These are phyloP conservation scores for Globisporangium spiculum DNA, from an alignment of 352 stramenopile species.

Conservation along the genomic window DNA sequence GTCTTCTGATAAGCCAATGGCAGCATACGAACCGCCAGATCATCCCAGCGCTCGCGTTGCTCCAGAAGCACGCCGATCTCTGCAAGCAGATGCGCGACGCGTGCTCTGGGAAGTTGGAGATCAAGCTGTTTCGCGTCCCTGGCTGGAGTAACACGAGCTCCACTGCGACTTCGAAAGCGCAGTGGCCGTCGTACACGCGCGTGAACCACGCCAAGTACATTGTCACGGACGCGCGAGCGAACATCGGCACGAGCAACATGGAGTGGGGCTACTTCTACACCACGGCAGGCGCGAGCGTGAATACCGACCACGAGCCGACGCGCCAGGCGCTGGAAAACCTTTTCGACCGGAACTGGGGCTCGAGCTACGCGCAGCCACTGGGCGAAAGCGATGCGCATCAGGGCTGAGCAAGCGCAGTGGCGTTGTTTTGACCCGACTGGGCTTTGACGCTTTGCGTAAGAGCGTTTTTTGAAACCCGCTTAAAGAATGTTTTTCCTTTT, in stretches of 20 bases:
- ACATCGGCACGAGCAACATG: constrained; percentile 87
- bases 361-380: constrained; percentile 48
- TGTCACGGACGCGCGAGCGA: constrained; percentile 72
- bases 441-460: not conserved
- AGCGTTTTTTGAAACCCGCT: not conserved
- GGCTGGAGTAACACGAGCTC: constrained; percentile 71
- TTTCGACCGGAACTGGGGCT: constrained; percentile 81
- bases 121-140: constrained; percentile 72
- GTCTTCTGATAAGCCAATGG: constrained; percentile 78
- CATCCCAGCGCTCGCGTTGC: constrained; percentile 37
- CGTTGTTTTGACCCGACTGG: not conserved
- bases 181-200: constrained; percentile 66
- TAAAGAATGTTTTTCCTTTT: not conserved
- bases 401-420: not conserved
- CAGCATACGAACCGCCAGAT: constrained; percentile 62
- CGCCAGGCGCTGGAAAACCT: constrained; percentile 50
- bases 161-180: constrained; percentile 20
- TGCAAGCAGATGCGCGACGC: constrained; percentile 34
- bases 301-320: constrained; percentile 65
- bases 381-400: not conserved
- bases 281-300: constrained; percentile 71
- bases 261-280: constrained; percentile 88
- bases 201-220: constrained; percentile 88
- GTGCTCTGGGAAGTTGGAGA: constrained; percentile 57
- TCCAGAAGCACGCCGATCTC: constrained; percentile 47